phyloP scores from a whole-genome alignment of 1,139 yeast genomes.

The Zhuliangozyma parablackwelliae region DNA sequence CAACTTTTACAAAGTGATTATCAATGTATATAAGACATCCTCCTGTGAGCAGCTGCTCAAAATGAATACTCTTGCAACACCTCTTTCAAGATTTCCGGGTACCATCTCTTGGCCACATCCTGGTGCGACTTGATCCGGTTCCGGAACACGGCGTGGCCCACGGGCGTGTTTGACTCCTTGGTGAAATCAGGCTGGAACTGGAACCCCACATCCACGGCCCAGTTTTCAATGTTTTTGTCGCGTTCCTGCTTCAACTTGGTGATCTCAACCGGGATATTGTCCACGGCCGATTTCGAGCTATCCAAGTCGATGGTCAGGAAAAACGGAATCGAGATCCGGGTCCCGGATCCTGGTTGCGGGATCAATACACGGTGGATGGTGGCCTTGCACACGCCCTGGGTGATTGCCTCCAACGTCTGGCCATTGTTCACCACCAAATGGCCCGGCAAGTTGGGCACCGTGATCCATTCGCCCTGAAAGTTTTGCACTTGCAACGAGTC shows the following conservation, averaged over 20 bases:
- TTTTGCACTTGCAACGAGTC: constrained; percentile 60
- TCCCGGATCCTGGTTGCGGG: constrained; percentile 51
- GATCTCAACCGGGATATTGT: constrained; percentile 29
- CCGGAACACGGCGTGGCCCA: constrained; percentile 59
- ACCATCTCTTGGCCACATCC: constrained; percentile 63
- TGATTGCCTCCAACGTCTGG: constrained; percentile 50
- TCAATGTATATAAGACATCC: too few species aligned
- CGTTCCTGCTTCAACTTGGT: constrained; percentile 29
- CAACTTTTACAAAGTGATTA: too few species aligned
- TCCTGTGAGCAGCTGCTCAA: background rate
- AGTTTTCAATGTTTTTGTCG: constrained; percentile 32
- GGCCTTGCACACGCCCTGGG: constrained; percentile 56
- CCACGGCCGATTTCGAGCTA: constrained; percentile 30
- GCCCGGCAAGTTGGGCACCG: constrained; percentile 41
- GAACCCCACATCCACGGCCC: constrained; percentile 48
- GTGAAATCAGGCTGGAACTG: constrained; percentile 43
- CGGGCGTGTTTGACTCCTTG: constrained; percentile 28
- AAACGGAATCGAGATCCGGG: constrained; percentile 51
- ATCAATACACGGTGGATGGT: constrained; percentile 62
- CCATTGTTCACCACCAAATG: constrained; percentile 53
- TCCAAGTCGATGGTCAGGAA: constrained; percentile 52
- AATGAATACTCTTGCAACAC: constrained; percentile 18
- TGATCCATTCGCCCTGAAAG: constrained; percentile 60
- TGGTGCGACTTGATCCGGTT: constrained; percentile 65
- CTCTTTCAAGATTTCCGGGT: constrained; percentile 45